These are phyloP conservation scores for Suhomyces prunicola DNA, from an alignment of 805 yeast species.

Conservation along the genomic window DNA sequence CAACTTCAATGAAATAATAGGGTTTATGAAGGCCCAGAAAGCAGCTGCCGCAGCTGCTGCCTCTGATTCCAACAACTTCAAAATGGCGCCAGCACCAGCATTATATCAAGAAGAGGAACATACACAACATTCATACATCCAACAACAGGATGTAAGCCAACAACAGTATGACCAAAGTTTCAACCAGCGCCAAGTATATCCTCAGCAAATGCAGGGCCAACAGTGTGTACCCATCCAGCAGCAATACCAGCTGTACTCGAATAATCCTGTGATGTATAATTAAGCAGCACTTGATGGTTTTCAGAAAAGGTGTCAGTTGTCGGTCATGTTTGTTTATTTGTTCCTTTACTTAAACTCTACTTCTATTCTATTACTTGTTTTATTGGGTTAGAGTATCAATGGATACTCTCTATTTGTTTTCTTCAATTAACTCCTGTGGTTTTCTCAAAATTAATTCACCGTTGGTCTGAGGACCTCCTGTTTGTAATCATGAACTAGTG, in stretches of 20 bases:
- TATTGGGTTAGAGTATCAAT: neutral
- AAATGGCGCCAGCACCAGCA: neutral
- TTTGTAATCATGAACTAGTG: neutral
- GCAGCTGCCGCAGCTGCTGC: neutral
- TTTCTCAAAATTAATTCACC: neutral
- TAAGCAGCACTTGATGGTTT: neutral
- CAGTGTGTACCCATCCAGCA: slow-evolving; percentile 1
- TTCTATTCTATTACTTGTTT: neutral
- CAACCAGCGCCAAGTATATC: neutral
- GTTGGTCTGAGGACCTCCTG: neutral
- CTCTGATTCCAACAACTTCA: neutral
- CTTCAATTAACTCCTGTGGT: neutral
- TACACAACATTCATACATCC: neutral
- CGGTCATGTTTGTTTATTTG: neutral
- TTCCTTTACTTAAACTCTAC: neutral
- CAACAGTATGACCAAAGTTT: neutral
- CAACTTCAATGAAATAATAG: slow-evolving; percentile 12
- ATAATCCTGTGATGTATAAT: slow-evolving; percentile 3
- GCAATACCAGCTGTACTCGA: slow-evolving; percentile 2
- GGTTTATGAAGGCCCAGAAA: slow-evolving; percentile 8
- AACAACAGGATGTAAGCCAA: slow-evolving; percentile 1
- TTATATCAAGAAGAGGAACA: neutral
- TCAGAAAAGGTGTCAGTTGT: neutral
- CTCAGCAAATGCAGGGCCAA: slow-evolving; percentile 1
- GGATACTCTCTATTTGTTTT: neutral